phyloP scores from a whole-genome alignment of 192 early-diverging fungal genomes.

The Coemansia javaensis region DNA sequence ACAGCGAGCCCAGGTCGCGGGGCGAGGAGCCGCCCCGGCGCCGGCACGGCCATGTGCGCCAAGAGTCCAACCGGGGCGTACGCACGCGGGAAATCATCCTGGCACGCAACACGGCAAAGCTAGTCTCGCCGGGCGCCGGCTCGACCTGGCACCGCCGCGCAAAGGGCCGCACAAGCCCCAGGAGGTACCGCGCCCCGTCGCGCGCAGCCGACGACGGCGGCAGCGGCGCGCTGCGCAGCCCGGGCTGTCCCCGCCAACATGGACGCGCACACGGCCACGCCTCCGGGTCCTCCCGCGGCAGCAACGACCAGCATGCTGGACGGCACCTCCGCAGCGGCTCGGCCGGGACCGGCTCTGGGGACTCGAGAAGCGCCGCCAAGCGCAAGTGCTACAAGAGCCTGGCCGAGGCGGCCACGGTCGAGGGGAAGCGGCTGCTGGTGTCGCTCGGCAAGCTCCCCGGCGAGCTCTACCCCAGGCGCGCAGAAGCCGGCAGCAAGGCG shows the following conservation, averaged over 20 bases:
- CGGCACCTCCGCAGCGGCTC: no score
- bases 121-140: neutral
- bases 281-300: no score
- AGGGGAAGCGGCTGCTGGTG: constrained; percentile 39
- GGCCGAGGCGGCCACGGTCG: constrained; percentile 33
- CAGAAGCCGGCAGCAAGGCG: constrained; percentile 12
- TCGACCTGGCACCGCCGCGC: neutral
- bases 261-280: no score
- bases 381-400: constrained; percentile 39
- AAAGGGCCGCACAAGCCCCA: neutral
- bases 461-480: constrained; percentile 15
- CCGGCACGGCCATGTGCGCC: constrained; percentile 5
- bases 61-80: constrained; percentile 26
- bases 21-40: neutral
- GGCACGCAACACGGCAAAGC: neutral
- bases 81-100: constrained; percentile 37
- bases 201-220: neutral
- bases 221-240: no score
- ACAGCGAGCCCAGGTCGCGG: neutral
- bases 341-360: neutral
- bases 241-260: no score
- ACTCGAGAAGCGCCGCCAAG: neutral
- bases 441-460: constrained; percentile 21
- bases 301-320: no score
- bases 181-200: neutral